A percentile compares a stretch with the other conserved stretches of the same genome.
Evolutionary conservation across 805 yeast genomes (phyloP).

Genomic region (Priceomyces fermenticarens): DNA sequence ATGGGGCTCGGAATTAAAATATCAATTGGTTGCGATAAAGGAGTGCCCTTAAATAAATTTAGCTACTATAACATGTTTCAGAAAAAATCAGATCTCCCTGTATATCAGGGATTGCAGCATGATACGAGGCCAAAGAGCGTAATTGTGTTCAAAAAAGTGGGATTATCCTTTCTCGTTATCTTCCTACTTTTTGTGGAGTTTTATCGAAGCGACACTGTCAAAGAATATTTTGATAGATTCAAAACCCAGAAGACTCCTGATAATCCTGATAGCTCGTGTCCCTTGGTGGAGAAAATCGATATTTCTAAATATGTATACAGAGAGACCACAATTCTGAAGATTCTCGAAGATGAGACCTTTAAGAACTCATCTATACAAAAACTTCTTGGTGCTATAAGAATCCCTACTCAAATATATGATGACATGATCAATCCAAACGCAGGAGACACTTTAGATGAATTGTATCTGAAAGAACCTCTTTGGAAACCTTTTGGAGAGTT

Average conservation of each 20-base stretch:
- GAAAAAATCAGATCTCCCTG: not conserved
- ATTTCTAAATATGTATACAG: slow-evolving; percentile 20
- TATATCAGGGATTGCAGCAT: not conserved
- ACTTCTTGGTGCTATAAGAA: slow-evolving; percentile 23
- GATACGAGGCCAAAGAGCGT: too few species aligned
- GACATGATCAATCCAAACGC: slow-evolving; percentile 26
- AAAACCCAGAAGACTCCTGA: slow-evolving; percentile 2
- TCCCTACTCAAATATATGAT: slow-evolving; percentile 34
- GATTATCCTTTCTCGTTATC: too few species aligned
- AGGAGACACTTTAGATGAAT: slow-evolving; percentile 21
- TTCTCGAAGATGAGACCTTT: slow-evolving; percentile 25
- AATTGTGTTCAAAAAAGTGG: too few species aligned
- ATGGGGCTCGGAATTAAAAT: too few species aligned
- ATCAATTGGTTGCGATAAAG: too few species aligned
- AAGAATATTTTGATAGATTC: not conserved
- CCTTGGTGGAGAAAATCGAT: slow-evolving; percentile 30
- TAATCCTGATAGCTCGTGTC: slow-evolving; percentile 34
- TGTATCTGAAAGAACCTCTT: slow-evolving; percentile 23
- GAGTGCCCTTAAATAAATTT: too few species aligned
- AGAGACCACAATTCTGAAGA: slow-evolving; percentile 17
- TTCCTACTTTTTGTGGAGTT: too few species aligned
- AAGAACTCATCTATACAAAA: slow-evolving; percentile 18
- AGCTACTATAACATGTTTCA: not conserved
- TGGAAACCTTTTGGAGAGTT: slow-evolving; percentile 24
- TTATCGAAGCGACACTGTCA: not conserved